Base-by-base conservation (phyloP, 2,329 filamentous ascomycete genomes). In the Phaeosphaeriaceae sp. region DNA sequence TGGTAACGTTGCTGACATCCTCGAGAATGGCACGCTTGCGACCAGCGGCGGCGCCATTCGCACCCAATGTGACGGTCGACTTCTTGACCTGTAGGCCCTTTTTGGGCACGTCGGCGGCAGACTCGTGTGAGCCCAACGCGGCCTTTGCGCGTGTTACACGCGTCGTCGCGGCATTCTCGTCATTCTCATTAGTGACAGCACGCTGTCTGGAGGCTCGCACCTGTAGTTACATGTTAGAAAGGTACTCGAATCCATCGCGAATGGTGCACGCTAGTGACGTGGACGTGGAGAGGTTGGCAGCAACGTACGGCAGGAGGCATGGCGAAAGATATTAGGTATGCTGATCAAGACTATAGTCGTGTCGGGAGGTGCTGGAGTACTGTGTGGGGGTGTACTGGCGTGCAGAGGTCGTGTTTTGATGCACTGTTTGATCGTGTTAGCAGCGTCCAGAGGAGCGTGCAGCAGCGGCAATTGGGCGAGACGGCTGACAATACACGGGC, bases 1-100 rank as follows among this genome's bases (percentile, higher is more conserved):
- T 98, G 71, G 88, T 88, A 64, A 97, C 91, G 81, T 99, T 99
- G 86, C 93, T 98, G 69, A 97, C 91, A 82, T 99, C 95, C 58
- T 92, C 93, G 40, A 99, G 86, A 50, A 92, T 94, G 70, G 91
- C 87, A 75, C 95, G 92, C 82, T 91, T 95, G 74, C 91, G 86
- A 60, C 83, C 76, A 60, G 67, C 70, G 53, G 66, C 84, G 49
- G 80, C 77, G 50, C 84, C 72, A 28, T 75, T 80, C 2, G 75
- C 62, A 23, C 63, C 63, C 26, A 77, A 60, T n/a, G 72, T 69
- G 44, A 73, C 67, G 52, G 74, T 75, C 5, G 80, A 76, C 70
- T 82, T 82, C 74, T 82, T 83, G 35, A 79, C 75, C 44, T 72
- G 71, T 50, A 80, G 66, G 15, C 72, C 68, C 78, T 84, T 84